Evolutionary conservation across 1,284 basidiomycete genomes (phyloP).

Genomic region (Phlebopus sp.): DNA sequence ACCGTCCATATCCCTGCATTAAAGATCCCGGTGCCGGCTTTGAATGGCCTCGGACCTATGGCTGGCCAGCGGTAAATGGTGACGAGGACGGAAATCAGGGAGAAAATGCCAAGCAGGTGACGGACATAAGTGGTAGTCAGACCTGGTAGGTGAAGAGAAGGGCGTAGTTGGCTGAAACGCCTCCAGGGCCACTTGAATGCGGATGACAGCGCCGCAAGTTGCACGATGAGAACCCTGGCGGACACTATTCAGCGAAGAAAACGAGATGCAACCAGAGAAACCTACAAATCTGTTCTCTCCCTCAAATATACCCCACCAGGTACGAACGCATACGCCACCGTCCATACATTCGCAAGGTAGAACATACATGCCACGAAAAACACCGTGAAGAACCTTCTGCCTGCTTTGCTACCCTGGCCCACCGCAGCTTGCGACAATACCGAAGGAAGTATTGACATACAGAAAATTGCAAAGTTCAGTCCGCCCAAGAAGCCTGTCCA

Average conservation of each 20-base stretch:
- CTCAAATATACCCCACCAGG: conserved; percentile 79
- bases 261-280: conserved; percentile 7
- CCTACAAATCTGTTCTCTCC: conserved; percentile 76
- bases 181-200: conserved; percentile 43
- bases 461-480: conserved; percentile 63
- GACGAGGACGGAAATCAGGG: conserved; percentile 49
- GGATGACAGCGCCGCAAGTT: conserved; percentile 48
- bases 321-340: conserved; percentile 93
- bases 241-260: conserved; percentile 1
- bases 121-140: conserved; percentile 25
- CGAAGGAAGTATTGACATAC: conserved; percentile 62
- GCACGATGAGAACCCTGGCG: conserved; percentile 48
- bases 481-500: conserved; percentile 80
- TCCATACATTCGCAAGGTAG: conserved; percentile 73
- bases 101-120: conserved; percentile 40
- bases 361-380: conserved; percentile 67
- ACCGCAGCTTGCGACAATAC: conserved; percentile 43
- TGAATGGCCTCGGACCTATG: conserved; percentile 54
- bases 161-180: conserved; percentile 1
- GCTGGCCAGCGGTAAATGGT: conserved; percentile 54
- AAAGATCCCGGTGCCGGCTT: conserved; percentile 65
- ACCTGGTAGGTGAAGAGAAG: conserved; percentile 10
- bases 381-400: conserved; percentile 51
- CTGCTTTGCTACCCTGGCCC: conserved; percentile 35
- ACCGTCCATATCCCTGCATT: conserved; percentile 94